Percentiles rank a stretch among this genome's conserved stretches.
Conservation (phyloP, 345 rosid species). For the Ceriops zippeliana region DNA sequence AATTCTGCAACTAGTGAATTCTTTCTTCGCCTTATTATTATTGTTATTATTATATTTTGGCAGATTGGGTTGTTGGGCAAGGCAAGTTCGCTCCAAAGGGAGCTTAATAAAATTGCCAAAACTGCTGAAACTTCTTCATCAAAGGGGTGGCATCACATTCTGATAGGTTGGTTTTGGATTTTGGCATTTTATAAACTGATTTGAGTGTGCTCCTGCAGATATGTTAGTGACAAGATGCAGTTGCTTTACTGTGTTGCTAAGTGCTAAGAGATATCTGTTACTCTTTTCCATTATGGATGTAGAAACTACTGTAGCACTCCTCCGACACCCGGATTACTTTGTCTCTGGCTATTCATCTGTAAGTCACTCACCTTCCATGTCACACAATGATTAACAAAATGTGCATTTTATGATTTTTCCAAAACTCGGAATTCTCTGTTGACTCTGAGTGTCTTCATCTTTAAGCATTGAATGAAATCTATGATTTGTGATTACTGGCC, state of each 20-base stretch:
- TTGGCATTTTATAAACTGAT: neutral
- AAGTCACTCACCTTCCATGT: neutral
- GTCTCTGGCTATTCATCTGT: constrained; percentile 22
- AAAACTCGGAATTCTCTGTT: neutral
- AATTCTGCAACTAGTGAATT: neutral
- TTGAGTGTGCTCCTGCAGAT: neutral
- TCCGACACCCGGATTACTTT: constrained; percentile 12
- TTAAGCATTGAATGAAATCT: neutral
- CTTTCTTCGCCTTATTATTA: neutral
- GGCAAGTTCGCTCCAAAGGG: constrained; percentile 22
- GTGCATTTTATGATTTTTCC: neutral
- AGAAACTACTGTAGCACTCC: constrained; percentile 19
- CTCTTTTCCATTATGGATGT: constrained; percentile 1
- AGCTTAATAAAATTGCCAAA: constrained; percentile 24
- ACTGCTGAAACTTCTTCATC: constrained; percentile 15
- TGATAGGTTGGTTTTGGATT: constrained; percentile 7
- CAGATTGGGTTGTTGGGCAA: constrained; percentile 26
- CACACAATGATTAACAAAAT: neutral
- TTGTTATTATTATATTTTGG: neutral
- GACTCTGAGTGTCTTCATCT: neutral
- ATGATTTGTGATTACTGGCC: neutral
- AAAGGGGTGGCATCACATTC: constrained; percentile 23
- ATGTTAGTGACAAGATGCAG: neutral
- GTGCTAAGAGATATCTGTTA: neutral
- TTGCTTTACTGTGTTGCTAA: neutral